Evolutionary conservation across 2,329 filamentous ascomycete genomes (phyloP).

Genomic region (Seiridium cupressi): DNA sequence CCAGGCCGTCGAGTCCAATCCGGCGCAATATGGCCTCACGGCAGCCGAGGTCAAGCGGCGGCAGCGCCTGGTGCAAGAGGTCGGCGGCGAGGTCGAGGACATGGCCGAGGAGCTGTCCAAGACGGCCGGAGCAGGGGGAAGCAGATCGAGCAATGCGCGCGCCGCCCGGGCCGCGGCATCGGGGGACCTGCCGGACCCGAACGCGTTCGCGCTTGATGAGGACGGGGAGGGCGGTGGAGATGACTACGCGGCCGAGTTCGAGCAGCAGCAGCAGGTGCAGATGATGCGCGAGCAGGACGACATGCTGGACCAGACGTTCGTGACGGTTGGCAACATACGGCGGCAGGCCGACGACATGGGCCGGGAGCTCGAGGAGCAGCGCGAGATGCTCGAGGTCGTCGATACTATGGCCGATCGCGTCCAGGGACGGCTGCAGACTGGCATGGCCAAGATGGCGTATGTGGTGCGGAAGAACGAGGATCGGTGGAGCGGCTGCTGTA

Average conservation of each 20-base stretch:
- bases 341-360: constrained; percentile 96
- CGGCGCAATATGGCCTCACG: constrained; percentile 82
- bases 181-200: constrained; percentile 52
- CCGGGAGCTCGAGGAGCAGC: constrained; percentile 91
- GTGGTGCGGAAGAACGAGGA: constrained; percentile 92
- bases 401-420: constrained; percentile 85
- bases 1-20: constrained; percentile 81
- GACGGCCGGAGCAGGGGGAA: constrained; percentile 34
- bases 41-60: constrained; percentile 78
- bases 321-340: constrained; percentile 86
- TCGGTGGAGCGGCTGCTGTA: constrained; percentile 83
- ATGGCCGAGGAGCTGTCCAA: constrained; percentile 82
- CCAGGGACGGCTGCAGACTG: constrained; percentile 78
- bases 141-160: constrained; percentile 20
- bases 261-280: constrained; percentile 85
- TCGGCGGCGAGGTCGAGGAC: constrained; percentile 82
- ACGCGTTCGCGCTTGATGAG: constrained; percentile 53
- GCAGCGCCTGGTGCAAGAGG: constrained; percentile 80
- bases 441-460: constrained; percentile 81
- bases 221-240: constrained; percentile 37
- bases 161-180: constrained; percentile 31
- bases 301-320: constrained; percentile 87
- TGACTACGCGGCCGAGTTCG: constrained; percentile 74
- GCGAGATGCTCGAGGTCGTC: constrained; percentile 81
- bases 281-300: constrained; percentile 95